phyloP scores from a whole-genome alignment of 306 rosid genomes.

The Luffa aegyptiaca region DNA sequence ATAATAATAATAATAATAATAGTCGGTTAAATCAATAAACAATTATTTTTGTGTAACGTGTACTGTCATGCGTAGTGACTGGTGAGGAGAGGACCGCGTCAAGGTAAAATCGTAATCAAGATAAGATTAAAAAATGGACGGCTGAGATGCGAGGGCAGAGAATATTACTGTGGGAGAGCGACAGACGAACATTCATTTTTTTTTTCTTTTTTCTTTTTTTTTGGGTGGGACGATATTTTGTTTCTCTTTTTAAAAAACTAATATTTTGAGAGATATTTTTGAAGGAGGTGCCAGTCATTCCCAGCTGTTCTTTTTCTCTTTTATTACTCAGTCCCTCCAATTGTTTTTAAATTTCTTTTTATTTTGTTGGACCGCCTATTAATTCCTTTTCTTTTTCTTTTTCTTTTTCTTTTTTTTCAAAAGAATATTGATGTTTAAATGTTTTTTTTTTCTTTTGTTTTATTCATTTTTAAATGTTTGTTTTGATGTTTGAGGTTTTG shows the following conservation, averaged over 20 bases:
- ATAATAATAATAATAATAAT: too few species aligned
- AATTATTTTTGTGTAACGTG: not conserved
- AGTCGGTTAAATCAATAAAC: not conserved
- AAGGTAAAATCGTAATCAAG: not conserved
- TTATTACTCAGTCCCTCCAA: not conserved
- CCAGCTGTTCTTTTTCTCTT: not conserved
- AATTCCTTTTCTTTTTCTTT: too few species aligned
- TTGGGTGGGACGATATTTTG: not conserved
- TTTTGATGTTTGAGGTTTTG: too few species aligned
- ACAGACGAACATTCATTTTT: not conserved
- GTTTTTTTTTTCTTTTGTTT: too few species aligned
- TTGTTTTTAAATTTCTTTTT: too few species aligned
- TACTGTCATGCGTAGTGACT: not conserved
- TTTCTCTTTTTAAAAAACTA: not conserved
- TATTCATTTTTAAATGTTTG: too few species aligned
- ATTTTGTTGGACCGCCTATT: not conserved
- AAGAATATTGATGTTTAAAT: too few species aligned
- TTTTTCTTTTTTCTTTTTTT: not conserved
- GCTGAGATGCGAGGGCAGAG: not conserved
- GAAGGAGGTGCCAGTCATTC: not conserved
- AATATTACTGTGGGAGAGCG: not conserved
- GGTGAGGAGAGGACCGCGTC: not conserved
- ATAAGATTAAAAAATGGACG: not conserved
- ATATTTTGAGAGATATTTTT: conserved; percentile 4
- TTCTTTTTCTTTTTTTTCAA: too few species aligned